Evolutionary conservation across 176 grass and related monocot species (phyloP), one percentile per base, ranked within the genome.

Genomic region (Avena sativa): DNA sequence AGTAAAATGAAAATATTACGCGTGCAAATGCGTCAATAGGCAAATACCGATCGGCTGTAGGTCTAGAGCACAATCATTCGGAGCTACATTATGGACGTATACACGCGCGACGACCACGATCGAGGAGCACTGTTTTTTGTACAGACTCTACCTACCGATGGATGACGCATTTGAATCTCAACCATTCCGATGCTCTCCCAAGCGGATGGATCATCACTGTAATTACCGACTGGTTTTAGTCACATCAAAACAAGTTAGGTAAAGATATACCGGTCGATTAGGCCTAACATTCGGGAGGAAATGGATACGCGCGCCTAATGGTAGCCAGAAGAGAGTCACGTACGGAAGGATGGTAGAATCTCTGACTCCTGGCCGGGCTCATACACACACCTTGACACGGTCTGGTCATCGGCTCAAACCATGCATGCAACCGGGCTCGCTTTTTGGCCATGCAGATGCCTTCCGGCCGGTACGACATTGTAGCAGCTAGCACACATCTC

Each of bases 321-420:
- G 85, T 13, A 78, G 83, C 64, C 23, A 38, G 69, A 8, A 8
- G 57, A 81, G 44, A 69, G 63, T 82, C 62, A 55, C 23, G 23
- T 23, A 23, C 13, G 8, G 19, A 61, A 17, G 55, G 38, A 44
- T 4, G 21, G 67, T 74, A 4, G 59, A 76, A 82, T 76, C 78
- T 83, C 16, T 38, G 65, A 73, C 80, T 53, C 65, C 0, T 20
- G 55, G 48, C 40, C 40, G 40, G 40, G 34, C 60, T 67, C 57
- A 10, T 67, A 49, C 81, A 43, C 40, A 48, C 40, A 43, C 60
- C 58, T 84, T 76, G 85, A 91, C 75, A 87, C 0, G 68, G 76
- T 80, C 80, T 13, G 66, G 84, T 79, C 74, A 19, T 82, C 43
- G 65, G 11, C 3, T 26, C 28, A 61, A 20, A 43, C 21, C 23